phyloP scores from a whole-genome alignment of 1,284 basidiomycete species.

The Flammula alnicola region DNA sequence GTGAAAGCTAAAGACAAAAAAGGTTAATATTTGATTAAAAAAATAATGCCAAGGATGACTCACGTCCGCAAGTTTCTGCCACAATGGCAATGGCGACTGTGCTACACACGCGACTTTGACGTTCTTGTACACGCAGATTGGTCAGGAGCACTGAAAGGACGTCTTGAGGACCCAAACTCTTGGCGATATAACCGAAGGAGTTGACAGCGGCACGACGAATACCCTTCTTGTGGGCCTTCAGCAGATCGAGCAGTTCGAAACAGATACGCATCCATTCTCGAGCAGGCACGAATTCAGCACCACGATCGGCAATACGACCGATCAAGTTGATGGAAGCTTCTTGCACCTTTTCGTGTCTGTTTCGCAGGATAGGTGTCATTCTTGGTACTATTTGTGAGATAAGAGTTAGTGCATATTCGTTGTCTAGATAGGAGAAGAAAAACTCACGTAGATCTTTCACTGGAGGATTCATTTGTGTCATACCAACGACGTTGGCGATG shows the following conservation, averaged over 20 bases:
- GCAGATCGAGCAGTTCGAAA: conserved; percentile 95
- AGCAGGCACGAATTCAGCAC: conserved; percentile 97
- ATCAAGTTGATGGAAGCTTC: conserved; percentile 99
- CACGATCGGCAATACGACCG: conserved; percentile 98
- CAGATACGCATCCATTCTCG: conserved; percentile 99
- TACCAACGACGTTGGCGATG: conserved; percentile 99
- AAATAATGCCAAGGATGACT: conserved; percentile 38
- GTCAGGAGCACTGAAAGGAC: conserved; percentile 96
- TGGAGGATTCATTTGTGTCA: conserved; percentile 99
- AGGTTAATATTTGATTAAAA: conserved; percentile 20
- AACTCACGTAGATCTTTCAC: conserved; percentile 94
- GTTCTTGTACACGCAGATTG: conserved; percentile 97
- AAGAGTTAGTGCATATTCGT: conserved; percentile 11
- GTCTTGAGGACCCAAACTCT: conserved; percentile 98
- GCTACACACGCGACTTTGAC: conserved; percentile 98
- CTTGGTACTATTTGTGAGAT: conserved; percentile 85
- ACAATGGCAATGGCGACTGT: conserved; percentile 99
- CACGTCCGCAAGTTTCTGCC: conserved; percentile 95
- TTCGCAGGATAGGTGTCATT: conserved; percentile 99
- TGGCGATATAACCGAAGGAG: conserved; percentile 99
- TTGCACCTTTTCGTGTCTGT: conserved; percentile 99
- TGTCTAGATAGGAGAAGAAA: conserved; percentile 1
- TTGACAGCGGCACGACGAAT: conserved; percentile 99
- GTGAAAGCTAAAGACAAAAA: conserved; percentile 77
- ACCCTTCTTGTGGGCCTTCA: conserved; percentile 99